A percentile compares a stretch with the other conserved stretches of the same genome.
phyloP scores from a whole-genome alignment of 2,329 filamentous ascomycete species.

The Aspergillus viridinutans region DNA sequence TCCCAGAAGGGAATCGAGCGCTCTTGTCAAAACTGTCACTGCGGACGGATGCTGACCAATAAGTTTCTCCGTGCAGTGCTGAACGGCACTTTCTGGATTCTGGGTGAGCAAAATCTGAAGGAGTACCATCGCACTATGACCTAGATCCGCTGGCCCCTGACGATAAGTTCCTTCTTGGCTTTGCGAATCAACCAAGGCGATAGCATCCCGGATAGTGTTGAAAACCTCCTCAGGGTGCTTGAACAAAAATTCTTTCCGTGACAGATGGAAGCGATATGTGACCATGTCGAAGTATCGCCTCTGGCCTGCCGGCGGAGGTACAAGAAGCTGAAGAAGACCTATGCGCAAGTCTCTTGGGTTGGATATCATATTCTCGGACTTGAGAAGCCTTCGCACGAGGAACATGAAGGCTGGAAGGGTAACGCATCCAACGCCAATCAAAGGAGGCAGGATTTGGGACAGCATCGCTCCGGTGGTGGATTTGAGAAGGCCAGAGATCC shows the following conservation, averaged over 20 bases:
- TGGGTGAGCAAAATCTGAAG: conserved; percentile 33
- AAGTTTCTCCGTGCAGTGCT: conserved; percentile 28
- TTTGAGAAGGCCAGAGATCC: conserved; percentile 38
- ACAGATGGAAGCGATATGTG: conserved; percentile 38
- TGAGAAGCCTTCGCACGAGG: conserved; percentile 30
- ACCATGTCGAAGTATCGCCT: conserved; percentile 19
- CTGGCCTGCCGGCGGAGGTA: conserved; percentile 13
- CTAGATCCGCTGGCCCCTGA: conserved; percentile 13
- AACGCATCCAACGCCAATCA: conserved; percentile 45
- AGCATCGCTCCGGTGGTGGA: conserved; percentile 31
- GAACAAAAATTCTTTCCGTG: conserved; percentile 36
- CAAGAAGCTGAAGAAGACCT: conserved; percentile 32
- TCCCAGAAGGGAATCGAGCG: conserved; percentile 32
- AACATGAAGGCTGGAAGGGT: conserved; percentile 39
- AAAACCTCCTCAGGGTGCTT: conserved; percentile 32
- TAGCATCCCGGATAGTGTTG: conserved; percentile 30
- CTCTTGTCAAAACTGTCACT: conserved; percentile 24
- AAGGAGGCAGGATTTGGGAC: conserved; percentile 32
- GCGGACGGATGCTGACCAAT: conserved; percentile 23
- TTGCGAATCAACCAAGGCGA: conserved; percentile 16
- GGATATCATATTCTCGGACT: conserved; percentile 22
- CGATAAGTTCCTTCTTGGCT: background rate
- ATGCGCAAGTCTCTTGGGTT: conserved; percentile 25
- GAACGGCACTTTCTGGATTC: conserved; percentile 25
- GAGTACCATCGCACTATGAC: conserved; percentile 23